Conservation (phyloP, 129 eudicot species). For the Pseudognaphalium luteoalbum region DNA sequence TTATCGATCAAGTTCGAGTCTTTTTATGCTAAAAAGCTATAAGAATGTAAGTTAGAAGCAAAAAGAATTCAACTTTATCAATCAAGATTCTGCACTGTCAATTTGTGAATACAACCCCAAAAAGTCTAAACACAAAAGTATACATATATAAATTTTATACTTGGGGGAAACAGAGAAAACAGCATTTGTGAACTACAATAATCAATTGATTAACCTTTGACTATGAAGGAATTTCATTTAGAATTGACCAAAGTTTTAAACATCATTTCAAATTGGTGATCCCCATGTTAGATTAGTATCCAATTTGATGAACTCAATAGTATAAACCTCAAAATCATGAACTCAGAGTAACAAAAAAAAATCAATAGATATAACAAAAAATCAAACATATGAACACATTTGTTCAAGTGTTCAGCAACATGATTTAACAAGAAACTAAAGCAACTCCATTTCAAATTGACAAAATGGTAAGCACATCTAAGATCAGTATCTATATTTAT, state of each 20-base stretch:
- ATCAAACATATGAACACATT: slow-evolving; percentile 11
- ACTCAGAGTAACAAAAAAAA: neutral
- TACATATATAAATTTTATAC: neutral
- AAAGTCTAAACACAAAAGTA: neutral
- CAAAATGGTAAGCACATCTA: slow-evolving; percentile 8
- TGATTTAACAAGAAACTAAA: neutral
- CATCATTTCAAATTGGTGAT: neutral
- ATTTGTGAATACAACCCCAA: neutral
- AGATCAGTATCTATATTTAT: slow-evolving; percentile 9
- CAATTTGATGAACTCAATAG: slow-evolving; percentile 9
- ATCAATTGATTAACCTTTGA: neutral
- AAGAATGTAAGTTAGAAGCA: neutral
- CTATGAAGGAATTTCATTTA: neutral
- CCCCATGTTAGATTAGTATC: slow-evolving; percentile 9
- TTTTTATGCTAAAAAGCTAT: neutral
- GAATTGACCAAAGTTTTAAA: slow-evolving; percentile 6
- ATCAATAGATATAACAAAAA: neutral
- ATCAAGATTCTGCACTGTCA: slow-evolving; percentile 15
- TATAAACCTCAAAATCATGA: slow-evolving; percentile 3
- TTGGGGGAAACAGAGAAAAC: neutral
- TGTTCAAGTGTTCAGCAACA: neutral
- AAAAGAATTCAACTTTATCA: slow-evolving; percentile 16
- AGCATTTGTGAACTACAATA: slow-evolving; percentile 6
- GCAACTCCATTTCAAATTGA: slow-evolving; percentile 2
- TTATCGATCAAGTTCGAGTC: slow-evolving; percentile 15